A percentile compares a stretch with the other conserved stretches of the same genome.
phyloP scores from a whole-genome alignment of 1,284 basidiomycete species.

The Coriolopsis trogii region DNA sequence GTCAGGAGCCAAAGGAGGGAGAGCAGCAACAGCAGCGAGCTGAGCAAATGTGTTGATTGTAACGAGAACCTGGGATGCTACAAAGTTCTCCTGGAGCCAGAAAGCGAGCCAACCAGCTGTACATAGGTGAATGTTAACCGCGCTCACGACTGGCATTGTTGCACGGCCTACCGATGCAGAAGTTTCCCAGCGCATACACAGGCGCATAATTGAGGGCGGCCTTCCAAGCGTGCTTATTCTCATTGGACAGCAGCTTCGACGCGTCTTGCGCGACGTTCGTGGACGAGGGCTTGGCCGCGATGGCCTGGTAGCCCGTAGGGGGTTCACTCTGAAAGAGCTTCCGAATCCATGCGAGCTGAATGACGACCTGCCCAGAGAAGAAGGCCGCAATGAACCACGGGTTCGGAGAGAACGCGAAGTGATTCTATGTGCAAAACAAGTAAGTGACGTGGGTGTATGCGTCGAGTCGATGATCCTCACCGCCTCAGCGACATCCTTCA shows the following conservation, averaged over 20 bases:
- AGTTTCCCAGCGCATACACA: conserved; percentile 37
- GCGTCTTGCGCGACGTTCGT: background rate
- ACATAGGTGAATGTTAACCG: background rate
- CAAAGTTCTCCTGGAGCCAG: conserved; percentile 37
- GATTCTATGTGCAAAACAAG: conserved; percentile 30
- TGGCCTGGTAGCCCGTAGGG: conserved; percentile 18
- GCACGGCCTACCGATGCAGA: conserved; percentile 35
- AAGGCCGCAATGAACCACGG: conserved; percentile 39
- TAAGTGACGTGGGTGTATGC: background rate
- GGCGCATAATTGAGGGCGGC: conserved; percentile 35
- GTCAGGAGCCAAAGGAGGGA: conserved; percentile 27
- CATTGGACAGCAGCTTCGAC: background rate
- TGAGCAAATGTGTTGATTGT: conserved; percentile 38
- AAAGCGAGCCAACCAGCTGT: conserved; percentile 40
- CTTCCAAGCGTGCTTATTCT: conserved; percentile 22
- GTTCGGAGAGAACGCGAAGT: conserved; percentile 40
- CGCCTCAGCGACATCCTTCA: conserved; percentile 39
- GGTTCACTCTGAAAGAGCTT: conserved; percentile 27
- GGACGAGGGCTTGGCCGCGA: conserved; percentile 3
- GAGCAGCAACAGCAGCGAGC: conserved; percentile 32
- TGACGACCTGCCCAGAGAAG: conserved; percentile 36
- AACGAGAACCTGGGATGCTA: conserved; percentile 33
- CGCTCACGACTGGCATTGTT: background rate
- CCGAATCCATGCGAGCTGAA: conserved; percentile 36
- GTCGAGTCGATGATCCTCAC: conserved; percentile 14